phyloP scores from a whole-genome alignment of 73 alveolate genomes.

The Symbiodinium pilosum region DNA sequence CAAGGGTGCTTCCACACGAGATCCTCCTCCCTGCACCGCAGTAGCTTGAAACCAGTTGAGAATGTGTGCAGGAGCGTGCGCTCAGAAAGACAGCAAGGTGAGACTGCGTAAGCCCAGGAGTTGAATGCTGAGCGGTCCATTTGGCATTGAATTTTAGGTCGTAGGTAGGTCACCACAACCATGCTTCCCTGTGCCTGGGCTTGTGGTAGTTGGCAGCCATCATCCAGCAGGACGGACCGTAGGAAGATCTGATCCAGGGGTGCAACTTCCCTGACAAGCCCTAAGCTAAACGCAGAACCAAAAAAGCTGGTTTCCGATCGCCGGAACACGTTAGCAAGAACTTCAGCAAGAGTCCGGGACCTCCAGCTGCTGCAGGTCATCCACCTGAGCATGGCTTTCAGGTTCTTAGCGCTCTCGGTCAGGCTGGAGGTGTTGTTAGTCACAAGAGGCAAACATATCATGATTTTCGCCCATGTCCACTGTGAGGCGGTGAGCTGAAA shows the following conservation, averaged over 20 bases:
- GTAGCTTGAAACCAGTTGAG: too few relatives aligned
- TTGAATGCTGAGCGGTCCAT: not conserved
- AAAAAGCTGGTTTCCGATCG: too few relatives aligned
- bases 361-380: slow-evolving; percentile 67
- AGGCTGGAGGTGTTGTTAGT: too few relatives aligned
- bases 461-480: too few relatives aligned
- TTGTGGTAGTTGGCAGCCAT: slow-evolving; percentile 79
- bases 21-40: too few relatives aligned
- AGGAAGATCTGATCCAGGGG: slow-evolving; percentile 79
- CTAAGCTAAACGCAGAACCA: not conserved
- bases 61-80: too few relatives aligned
- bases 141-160: not conserved
- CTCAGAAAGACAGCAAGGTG: too few relatives aligned
- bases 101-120: not conserved
- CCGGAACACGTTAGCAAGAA: too few relatives aligned
- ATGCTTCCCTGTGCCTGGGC: slow-evolving; percentile 37
- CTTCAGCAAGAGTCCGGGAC: not conserved
- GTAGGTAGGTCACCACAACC: not conserved
- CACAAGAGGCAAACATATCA: too few relatives aligned
- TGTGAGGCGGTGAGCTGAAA: too few relatives aligned
- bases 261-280: not conserved
- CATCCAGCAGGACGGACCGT: slow-evolving; percentile 71
- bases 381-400: slow-evolving; percentile 22
- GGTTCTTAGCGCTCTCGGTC: too few relatives aligned
- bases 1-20: too few relatives aligned